Evolutionary conservation across 164 flowering plant genomes (phyloP).

Genomic region (Chimonanthus praecox): DNA sequence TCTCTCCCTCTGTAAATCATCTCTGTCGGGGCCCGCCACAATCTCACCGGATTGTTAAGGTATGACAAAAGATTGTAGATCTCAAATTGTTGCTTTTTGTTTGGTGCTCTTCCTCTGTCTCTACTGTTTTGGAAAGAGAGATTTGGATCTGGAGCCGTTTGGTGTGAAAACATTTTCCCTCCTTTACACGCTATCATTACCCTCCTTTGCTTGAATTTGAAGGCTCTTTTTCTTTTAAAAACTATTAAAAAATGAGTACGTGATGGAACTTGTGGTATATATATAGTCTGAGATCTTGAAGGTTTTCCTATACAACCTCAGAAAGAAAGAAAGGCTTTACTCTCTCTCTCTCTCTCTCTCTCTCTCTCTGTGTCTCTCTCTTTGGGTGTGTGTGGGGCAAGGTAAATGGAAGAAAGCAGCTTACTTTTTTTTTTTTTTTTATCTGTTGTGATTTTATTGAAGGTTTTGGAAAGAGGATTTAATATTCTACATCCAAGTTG

Average conservation of each 20-base stretch:
- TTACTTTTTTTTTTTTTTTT: background rate
- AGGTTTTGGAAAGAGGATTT: background rate
- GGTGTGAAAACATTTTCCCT: background rate
- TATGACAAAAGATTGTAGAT: background rate
- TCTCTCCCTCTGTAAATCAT: too few species aligned
- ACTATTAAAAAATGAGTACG: background rate
- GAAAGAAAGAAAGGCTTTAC: background rate
- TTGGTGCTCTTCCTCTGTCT: background rate
- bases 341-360: background rate
- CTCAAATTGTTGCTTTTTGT: background rate
- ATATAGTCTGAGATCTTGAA: background rate
- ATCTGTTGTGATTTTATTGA: too few species aligned
- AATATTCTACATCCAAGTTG: background rate
- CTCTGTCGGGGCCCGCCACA: too few species aligned
- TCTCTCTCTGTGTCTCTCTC: background rate
- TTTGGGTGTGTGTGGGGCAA: background rate
- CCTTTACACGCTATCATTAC: background rate
- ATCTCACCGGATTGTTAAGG: too few species aligned
- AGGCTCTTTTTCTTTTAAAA: background rate
- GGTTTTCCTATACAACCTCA: background rate
- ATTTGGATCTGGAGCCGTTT: background rate
- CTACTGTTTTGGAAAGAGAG: background rate
- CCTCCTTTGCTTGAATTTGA: slow-evolving; percentile 5
- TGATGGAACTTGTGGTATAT: background rate
- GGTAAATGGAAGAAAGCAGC: background rate